phyloP scores from a whole-genome alignment of 176 grass and related monocot species.

The Zoysia pacifica region DNA sequence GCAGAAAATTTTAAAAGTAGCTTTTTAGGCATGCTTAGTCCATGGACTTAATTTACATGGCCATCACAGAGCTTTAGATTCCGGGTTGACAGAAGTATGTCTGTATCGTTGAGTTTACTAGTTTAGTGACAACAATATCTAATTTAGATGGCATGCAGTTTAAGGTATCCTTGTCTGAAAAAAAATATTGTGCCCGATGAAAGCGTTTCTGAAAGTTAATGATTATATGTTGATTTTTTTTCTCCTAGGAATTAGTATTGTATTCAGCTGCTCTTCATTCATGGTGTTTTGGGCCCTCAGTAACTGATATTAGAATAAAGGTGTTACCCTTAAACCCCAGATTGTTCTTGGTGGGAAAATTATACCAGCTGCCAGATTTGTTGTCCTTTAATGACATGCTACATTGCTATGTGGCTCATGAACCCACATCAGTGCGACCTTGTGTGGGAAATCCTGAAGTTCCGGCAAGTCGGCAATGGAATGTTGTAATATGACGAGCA shows the following conservation, averaged over 20 bases:
- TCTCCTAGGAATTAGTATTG: neutral
- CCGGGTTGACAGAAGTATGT: slow-evolving; percentile 20
- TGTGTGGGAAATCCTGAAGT: neutral
- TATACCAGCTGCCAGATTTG: neutral
- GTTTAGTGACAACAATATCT: slow-evolving; percentile 45
- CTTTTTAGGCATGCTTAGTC: slow-evolving; percentile 39
- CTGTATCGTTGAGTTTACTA: slow-evolving; percentile 40
- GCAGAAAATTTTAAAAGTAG: slow-evolving; percentile 42
- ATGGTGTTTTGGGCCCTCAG: neutral
- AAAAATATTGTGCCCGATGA: no score
- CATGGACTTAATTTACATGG: slow-evolving; percentile 41
- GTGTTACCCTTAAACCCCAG: neutral
- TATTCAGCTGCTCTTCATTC: neutral
- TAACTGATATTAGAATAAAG: neutral
- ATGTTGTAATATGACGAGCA: no score
- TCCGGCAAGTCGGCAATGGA: no score
- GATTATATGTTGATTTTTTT: neutral
- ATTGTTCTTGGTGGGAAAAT: neutral
- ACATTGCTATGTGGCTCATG: neutral
- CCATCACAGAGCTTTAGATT: slow-evolving; percentile 29
- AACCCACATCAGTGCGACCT: neutral
- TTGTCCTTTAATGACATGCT: neutral
- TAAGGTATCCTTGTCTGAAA: slow-evolving; percentile 3
- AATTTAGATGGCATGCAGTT: slow-evolving; percentile 52
- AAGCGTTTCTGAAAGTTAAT: no score